phyloP scores from a whole-genome alignment of 2,329 filamentous ascomycete species.

The Clathrospora elynae region DNA sequence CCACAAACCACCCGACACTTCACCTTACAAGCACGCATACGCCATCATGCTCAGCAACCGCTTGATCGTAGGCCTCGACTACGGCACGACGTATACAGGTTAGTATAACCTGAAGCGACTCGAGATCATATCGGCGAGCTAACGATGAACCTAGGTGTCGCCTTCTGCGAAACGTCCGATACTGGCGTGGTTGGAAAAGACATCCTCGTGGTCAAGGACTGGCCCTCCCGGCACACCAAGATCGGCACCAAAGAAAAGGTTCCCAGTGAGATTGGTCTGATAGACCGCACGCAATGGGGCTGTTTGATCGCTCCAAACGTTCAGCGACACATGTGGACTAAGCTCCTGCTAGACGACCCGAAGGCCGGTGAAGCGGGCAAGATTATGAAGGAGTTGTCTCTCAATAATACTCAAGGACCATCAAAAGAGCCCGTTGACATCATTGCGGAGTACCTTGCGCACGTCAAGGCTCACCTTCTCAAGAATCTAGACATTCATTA shows the following conservation, averaged over 20 bases:
- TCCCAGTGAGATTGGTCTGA: conserved; percentile 26
- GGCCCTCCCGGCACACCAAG: conserved; percentile 30
- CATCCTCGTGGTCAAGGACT: conserved; percentile 35
- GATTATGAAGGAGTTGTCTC: conserved; percentile 19
- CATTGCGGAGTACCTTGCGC: conserved; percentile 35
- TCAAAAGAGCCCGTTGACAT: conserved; percentile 33
- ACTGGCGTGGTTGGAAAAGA: conserved; percentile 5
- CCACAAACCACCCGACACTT: neutral
- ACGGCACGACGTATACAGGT: conserved; percentile 33
- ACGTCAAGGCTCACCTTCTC: conserved; percentile 28
- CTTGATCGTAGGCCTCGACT: conserved; percentile 25
- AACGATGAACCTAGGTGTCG: conserved; percentile 27
- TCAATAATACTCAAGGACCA: neutral
- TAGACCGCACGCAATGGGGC: conserved; percentile 7
- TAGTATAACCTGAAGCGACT: neutral
- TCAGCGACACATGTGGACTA: conserved; percentile 41
- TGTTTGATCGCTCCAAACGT: conserved; percentile 20
- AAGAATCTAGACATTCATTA: conserved; percentile 31
- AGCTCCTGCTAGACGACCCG: conserved; percentile 31
- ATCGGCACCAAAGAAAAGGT: conserved; percentile 40
- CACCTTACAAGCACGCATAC: neutral
- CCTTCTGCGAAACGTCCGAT: conserved; percentile 37
- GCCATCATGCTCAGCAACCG: conserved; percentile 5
- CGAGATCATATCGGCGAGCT: neutral
- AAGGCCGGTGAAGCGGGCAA: conserved; percentile 22